Base-by-base conservation (phyloP, 1,139 yeast species). In the Debaryomycetaceae sp. region DNA sequence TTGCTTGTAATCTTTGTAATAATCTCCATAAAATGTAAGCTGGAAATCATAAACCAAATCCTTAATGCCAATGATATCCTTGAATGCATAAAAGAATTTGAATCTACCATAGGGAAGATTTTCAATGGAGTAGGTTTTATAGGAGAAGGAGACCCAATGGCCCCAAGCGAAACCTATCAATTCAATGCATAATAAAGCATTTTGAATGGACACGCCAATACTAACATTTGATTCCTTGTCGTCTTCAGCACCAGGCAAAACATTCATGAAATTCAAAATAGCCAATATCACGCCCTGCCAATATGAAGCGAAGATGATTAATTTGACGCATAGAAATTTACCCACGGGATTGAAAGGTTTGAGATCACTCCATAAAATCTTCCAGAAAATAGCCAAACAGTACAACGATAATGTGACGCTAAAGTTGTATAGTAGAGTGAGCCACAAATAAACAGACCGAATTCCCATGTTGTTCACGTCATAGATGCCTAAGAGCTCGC, bases 301-400 rank as follows among this genome's bases (percentile, higher is more conserved):
- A 63, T 90, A 93, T 14, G 96, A 87, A 34, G 97, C 97, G 72
- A 93, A 93, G 45, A 95, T 91, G 46, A 93, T 88, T 52, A 90
- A 75, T 62, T 93, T 93, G 43, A 93, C 96, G 68, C 97, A 90
- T 39, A 95, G 64, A 60, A 93, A 93, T 63, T 95, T 95, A 7
- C 96, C 91, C 73, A 93, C 83, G 2, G 98, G 98, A 44, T 87
- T 78, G 66, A 85, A 91, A 0, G 87, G 90, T 45, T 72, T 75
- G 54, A 93, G 73, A 55, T 91, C 98, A 6, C 63, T 66, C 69
- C 87, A 83, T 17, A 93, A 69, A 50, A 95, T 87, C 58, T 83
- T 85, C 99, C 99, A 93, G 62, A 93, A 93, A 42, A 91, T 70
- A 0, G 97, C 97, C 51, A 95, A 68, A 46, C 89, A 83, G 61